Percentiles rank a stretch among this genome's conserved stretches.
These are phyloP conservation scores for Solanum lignicaule DNA, from an alignment of 257 asterid species.

Conservation along the genomic window DNA sequence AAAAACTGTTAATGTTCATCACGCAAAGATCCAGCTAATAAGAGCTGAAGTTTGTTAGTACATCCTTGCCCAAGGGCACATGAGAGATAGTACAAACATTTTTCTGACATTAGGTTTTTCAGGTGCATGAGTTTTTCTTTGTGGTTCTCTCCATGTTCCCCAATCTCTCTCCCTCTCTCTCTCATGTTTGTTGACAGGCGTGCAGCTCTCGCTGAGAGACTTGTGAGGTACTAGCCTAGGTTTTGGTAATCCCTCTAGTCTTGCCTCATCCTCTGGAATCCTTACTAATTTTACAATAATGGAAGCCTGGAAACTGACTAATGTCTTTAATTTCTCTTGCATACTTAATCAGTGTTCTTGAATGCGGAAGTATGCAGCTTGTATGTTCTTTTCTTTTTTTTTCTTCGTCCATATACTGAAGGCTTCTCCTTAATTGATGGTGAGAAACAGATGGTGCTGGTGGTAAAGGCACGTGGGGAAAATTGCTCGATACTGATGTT, in stretches of 20 bases:
- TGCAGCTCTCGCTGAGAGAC: not conserved
- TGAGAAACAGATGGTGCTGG: constrained; percentile 86
- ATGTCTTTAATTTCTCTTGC: not conserved
- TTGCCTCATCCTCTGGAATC: not conserved
- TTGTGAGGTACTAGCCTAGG: not conserved
- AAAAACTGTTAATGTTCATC: not conserved
- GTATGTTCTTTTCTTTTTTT: not conserved
- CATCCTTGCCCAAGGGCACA: not conserved
- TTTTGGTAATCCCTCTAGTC: not conserved
- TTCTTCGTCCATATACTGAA: not conserved
- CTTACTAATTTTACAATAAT: not conserved
- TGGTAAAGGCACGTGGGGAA: constrained; percentile 99
- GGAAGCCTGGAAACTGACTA: not conserved
- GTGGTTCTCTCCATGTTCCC: not conserved
- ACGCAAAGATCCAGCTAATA: not conserved
- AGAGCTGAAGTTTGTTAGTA: not conserved
- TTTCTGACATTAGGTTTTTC: not conserved
- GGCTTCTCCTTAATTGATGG: constrained; percentile 12
- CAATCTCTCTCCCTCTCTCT: not conserved
- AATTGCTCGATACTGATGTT: constrained; percentile 73
- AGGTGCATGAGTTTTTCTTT: not conserved
- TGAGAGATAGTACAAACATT: not conserved
- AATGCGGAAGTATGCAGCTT: not conserved
- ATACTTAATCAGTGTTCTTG: not conserved
- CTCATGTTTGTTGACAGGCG: not conserved